Percentiles rank a stretch among this genome's conserved stretches.
Conservation (phyloP, 116 monocot species). For the Phalaenopsis hybrid region DNA sequence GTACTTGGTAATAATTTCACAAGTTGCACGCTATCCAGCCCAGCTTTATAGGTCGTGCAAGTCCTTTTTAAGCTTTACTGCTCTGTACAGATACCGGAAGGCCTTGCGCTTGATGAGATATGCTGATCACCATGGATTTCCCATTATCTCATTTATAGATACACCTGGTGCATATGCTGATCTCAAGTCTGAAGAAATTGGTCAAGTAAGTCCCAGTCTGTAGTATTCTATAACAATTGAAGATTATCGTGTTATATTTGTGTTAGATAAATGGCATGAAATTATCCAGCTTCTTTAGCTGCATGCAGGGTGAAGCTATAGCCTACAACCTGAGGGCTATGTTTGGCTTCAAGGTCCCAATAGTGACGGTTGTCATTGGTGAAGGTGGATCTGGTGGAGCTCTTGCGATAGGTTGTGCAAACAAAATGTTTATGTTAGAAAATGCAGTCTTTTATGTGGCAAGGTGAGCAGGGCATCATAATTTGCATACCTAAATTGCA, state of each 20-base stretch:
- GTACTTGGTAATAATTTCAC: neutral
- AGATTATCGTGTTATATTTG: neutral
- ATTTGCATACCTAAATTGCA: neutral
- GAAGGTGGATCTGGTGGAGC: slow-evolving; percentile 99
- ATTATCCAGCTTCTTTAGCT: neutral
- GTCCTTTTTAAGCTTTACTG: neutral
- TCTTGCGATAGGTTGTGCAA: slow-evolving; percentile 90
- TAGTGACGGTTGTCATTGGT: slow-evolving; percentile 78
- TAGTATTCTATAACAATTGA: slow-evolving; percentile 9
- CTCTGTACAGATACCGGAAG: slow-evolving; percentile 55
- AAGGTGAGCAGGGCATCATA: slow-evolving; percentile 33
- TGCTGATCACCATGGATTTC: slow-evolving; percentile 87
- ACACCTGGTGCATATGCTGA: slow-evolving; percentile 94
- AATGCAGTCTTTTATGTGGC: slow-evolving; percentile 93
- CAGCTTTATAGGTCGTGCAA: neutral
- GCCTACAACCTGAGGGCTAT: slow-evolving; percentile 74
- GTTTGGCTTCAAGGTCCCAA: slow-evolving; percentile 85
- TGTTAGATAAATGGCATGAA: neutral
- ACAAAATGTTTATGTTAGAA: slow-evolving; percentile 83
- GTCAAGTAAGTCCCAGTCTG: slow-evolving; percentile 43
- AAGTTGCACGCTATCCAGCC: neutral
- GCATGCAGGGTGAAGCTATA: slow-evolving; percentile 84
- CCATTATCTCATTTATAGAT: slow-evolving; percentile 88
- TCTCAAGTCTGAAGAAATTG: slow-evolving; percentile 93
- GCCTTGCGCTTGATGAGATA: slow-evolving; percentile 87